These are phyloP conservation scores for Pythium sukuiense DNA, from an alignment of 352 stramenopile genomes.

Conservation along the genomic window DNA sequence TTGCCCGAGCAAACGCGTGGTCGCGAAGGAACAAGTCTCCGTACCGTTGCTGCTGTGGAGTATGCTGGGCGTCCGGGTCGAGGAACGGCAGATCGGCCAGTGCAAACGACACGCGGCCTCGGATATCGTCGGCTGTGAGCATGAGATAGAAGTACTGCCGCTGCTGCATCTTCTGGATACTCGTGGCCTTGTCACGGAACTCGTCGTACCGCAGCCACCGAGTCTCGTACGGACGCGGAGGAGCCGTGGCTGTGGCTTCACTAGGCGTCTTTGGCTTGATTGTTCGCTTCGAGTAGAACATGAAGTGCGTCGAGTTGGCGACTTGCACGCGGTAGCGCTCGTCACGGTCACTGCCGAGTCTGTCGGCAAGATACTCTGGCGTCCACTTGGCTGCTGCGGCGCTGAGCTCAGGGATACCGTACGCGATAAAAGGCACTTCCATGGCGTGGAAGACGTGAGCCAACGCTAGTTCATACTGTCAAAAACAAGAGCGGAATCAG, in stretches of 20 bases:
- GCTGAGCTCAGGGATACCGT: conserved; percentile 88
- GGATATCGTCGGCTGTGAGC: conserved; percentile 55
- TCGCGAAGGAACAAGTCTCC: conserved; percentile 61
- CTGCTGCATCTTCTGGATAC: not conserved
- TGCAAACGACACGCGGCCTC: conserved; percentile 42
- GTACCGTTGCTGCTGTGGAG: conserved; percentile 30
- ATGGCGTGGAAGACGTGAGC: conserved; percentile 87
- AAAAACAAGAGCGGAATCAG: not conserved
- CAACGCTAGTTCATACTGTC: conserved; percentile 78
- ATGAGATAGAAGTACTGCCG: conserved; percentile 62
- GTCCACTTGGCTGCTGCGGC: conserved; percentile 80
- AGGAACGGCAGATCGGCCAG: conserved; percentile 92
- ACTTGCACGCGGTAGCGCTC: conserved; percentile 65
- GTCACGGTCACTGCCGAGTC: conserved; percentile 29
- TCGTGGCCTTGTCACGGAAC: conserved; percentile 42
- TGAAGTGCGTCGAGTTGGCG: conserved; percentile 92
- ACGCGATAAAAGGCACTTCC: conserved; percentile 94
- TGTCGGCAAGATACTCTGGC: conserved; percentile 63
- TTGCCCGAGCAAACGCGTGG: conserved; percentile 27
- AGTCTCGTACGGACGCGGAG: conserved; percentile 39
- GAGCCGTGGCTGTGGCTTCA: conserved; percentile 26
- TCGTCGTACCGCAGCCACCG: conserved; percentile 60
- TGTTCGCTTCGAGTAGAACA: conserved; percentile 86
- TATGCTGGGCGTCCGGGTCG: conserved; percentile 61
- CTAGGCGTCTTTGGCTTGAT: conserved; percentile 17